These are phyloP conservation scores for Pseudoneurospora amorphoporcata DNA, from an alignment of 495 filamentous ascomycete species.

Conservation along the genomic window DNA sequence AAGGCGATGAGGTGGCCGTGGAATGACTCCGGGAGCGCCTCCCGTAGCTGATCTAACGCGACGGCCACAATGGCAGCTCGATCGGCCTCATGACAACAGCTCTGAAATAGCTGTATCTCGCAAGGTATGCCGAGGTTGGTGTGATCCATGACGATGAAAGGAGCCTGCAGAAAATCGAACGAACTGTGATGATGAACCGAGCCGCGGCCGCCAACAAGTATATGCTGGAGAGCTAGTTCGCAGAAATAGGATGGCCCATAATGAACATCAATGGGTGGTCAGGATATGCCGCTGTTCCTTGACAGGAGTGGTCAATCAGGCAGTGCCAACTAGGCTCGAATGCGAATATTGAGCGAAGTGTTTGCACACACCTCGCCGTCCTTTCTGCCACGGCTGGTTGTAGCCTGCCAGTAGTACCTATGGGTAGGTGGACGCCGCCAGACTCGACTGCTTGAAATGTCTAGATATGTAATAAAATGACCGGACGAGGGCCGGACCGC, in stretches of 20 bases:
- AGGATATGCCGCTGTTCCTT: conserved; percentile 1
- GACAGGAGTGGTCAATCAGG: background rate
- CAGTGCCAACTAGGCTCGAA: background rate
- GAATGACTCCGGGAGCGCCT: conserved; percentile 27
- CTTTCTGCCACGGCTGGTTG: background rate
- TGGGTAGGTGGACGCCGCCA: background rate
- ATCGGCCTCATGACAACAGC: conserved; percentile 37
- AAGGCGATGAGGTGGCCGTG: conserved; percentile 33
- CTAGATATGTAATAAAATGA: background rate
- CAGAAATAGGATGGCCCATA: conserved; percentile 8
- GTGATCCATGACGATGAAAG: conserved; percentile 13
- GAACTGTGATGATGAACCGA: background rate
- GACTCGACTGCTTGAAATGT: background rate
- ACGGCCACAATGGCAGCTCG: conserved; percentile 30
- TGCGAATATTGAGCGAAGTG: background rate
- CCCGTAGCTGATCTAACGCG: conserved; percentile 31
- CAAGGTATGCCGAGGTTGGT: conserved; percentile 4
- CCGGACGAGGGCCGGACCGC: background rate
- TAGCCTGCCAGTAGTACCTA: background rate
- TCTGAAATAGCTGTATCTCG: conserved; percentile 29
- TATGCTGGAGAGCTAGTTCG: background rate
- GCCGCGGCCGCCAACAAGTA: background rate
- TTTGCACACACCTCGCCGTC: background rate
- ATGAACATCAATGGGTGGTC: background rate
- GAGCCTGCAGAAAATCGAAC: background rate